Percentiles rank a stretch among this genome's conserved stretches.
phyloP scores from a whole-genome alignment of 192 early-diverging fungal species.

The Entophlyctis helioformis region DNA sequence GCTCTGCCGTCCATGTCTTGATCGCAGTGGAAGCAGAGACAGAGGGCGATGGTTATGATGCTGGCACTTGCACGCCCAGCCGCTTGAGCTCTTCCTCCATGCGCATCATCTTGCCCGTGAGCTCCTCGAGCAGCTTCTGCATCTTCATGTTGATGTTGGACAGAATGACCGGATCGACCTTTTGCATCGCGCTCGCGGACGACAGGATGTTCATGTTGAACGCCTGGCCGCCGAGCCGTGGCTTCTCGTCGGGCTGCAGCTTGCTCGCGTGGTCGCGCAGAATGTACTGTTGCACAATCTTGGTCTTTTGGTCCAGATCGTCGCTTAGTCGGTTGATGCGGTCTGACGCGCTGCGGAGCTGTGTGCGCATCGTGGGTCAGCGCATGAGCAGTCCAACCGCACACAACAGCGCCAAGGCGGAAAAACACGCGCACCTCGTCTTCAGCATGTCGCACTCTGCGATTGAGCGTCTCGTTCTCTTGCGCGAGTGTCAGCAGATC shows the following conservation, averaged over 20 bases:
- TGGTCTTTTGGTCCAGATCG: slow-evolving; percentile 41
- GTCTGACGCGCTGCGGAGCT: slow-evolving; percentile 24
- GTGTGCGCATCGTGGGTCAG: neutral
- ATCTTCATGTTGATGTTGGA: slow-evolving; percentile 44
- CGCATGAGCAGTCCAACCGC: neutral
- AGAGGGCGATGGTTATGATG: no score
- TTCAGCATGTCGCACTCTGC: slow-evolving; percentile 22
- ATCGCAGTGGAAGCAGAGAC: no score
- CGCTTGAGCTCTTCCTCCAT: slow-evolving; percentile 28
- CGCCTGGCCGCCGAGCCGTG: slow-evolving; percentile 4
- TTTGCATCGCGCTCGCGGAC: slow-evolving; percentile 33
- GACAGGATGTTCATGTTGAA: slow-evolving; percentile 35
- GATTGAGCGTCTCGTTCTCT: slow-evolving; percentile 38
- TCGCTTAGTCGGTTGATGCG: slow-evolving; percentile 14
- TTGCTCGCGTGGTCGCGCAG: slow-evolving; percentile 27
- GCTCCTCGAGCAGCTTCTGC: slow-evolving; percentile 45
- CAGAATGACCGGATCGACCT: slow-evolving; percentile 33
- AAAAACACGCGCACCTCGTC: slow-evolving; percentile 26
- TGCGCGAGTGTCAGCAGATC: slow-evolving; percentile 28
- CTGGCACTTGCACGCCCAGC: neutral
- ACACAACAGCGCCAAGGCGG: no score
- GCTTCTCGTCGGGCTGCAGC: slow-evolving; percentile 35
- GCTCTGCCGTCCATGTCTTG: no score
- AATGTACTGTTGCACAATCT: slow-evolving; percentile 35
- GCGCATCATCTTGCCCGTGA: slow-evolving; percentile 30